Percentiles rank a stretch among this genome's conserved stretches.
Evolutionary conservation across 257 asterid species (phyloP).

Genomic region (Paraleonurus japonicus): DNA sequence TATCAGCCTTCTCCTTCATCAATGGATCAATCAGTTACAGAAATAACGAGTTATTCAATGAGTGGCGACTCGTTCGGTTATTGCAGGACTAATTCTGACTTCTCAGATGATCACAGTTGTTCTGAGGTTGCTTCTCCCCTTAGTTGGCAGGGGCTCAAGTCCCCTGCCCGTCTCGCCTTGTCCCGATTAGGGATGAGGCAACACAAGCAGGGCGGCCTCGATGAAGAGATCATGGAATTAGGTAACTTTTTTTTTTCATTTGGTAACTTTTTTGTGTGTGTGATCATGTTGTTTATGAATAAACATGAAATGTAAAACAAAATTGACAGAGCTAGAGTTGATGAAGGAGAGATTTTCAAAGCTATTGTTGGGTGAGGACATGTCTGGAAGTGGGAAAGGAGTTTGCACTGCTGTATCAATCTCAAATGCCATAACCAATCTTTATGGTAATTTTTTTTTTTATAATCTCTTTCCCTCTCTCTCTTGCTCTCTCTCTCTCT

Average conservation of each 20-base stretch:
- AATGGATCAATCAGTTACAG: conserved; percentile 49
- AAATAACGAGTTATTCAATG: conserved; percentile 42
- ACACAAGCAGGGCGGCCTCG: conserved; percentile 43
- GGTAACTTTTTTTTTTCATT: conserved; percentile 36
- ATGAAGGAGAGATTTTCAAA: conserved; percentile 92
- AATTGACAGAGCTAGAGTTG: conserved; percentile 64
- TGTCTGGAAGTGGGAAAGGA: conserved; percentile 95
- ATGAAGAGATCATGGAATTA: conserved; percentile 57
- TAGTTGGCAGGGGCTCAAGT: conserved; percentile 70
- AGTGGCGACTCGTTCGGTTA: conserved; percentile 62
- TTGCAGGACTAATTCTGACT: conserved; percentile 67
- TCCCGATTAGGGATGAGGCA: conserved; percentile 70
- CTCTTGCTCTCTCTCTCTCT: background rate
- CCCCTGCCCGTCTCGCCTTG: conserved; percentile 62
- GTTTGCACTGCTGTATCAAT: conserved; percentile 76
- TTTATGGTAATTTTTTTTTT: conserved; percentile 50
- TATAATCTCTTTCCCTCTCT: background rate
- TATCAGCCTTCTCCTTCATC: conserved; percentile 53
- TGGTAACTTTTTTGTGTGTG: background rate
- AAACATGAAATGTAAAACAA: background rate
- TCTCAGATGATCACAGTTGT: conserved; percentile 60
- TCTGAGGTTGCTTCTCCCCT: conserved; percentile 58
- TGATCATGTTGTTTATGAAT: background rate
- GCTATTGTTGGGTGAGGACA: conserved; percentile 84
- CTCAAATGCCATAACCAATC: conserved; percentile 88